Evolutionary conservation across 371 early-diverging fungal genomes (phyloP), one percentile per base, ranked within the genome.

Genomic region (Thermomucor indicae-seudaticae): DNA sequence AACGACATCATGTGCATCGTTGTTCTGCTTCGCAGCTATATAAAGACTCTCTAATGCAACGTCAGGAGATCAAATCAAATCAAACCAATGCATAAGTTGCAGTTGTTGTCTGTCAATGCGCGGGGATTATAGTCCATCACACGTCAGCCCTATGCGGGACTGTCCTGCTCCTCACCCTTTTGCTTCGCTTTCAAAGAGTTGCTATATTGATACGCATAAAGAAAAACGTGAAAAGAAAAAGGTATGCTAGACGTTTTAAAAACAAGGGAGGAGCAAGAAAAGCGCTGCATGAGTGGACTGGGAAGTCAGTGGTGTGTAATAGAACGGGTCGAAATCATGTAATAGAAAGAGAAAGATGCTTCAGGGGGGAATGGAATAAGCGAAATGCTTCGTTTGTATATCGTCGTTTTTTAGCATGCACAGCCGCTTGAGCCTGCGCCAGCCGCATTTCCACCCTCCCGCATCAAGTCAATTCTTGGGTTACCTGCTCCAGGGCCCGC

Each of bases 401-500:
- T 32, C 25, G 16, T 34, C 8, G 6, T 32, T 12, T 17, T 16
- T 47, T 23, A 47, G 16, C 57, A 57, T 44, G 57, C 57, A 37
- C 57, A 57, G 20, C 57, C 57, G 17, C 44, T 35, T 17, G 57
- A 43, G 22, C 57, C 35, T 12, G 29, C 27, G 4, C 57, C 57
- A 41, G 39, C 46, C 30, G 57, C 51, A 29, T 22, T 30, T 10
- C 40, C 50, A 24, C 53, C 53, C 43, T 57, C 57, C n/a, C 57
- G 57, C 47, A 50, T 45, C 34, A 57, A 42, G 27, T 57, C 57
- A n/a, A 57, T 57, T 29, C 57, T 43, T 31, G 51, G 57, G 24
- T 50, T 57, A 27, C 35, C 45, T 19, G 28, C 27, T 20, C 41
- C 51, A 22, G 34, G 43, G 4, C 44, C 53, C 19, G 14, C 44